Percentiles rank a stretch among this genome's conserved stretches.
These are phyloP conservation scores for Oryza glumipatula DNA, from an alignment of 176 grass and related monocot species.

Conservation along the genomic window DNA sequence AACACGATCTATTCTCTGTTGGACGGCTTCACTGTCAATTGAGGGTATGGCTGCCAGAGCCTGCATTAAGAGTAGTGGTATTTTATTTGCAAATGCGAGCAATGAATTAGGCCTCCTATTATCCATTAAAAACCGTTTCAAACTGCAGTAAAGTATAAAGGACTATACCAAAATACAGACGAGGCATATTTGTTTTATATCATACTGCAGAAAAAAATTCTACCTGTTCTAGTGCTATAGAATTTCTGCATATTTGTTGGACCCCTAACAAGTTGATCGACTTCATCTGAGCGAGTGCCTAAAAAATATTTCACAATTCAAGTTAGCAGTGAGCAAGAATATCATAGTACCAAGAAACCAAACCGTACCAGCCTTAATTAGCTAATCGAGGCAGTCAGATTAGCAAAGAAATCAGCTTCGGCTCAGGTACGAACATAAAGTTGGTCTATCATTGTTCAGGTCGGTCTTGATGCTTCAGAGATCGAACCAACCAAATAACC, in stretches of 20 bases:
- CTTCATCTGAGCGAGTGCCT: slow-evolving; percentile 93
- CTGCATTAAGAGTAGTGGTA: slow-evolving; percentile 44
- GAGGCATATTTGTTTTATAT: slow-evolving; percentile 10
- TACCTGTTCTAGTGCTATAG: slow-evolving; percentile 94
- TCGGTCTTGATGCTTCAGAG: too few relatives aligned
- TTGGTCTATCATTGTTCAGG: too few relatives aligned
- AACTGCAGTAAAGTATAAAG: slow-evolving; percentile 4
- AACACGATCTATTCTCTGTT: slow-evolving; percentile 87
- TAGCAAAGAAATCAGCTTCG: too few relatives aligned
- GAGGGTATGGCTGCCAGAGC: slow-evolving; percentile 87
- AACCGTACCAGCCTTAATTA: too few relatives aligned
- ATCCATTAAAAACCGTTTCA: neutral
- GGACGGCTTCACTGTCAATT: slow-evolving; percentile 81
- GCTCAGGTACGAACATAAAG: too few relatives aligned
- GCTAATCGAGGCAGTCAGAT: too few relatives aligned
- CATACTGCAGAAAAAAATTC: slow-evolving; percentile 1
- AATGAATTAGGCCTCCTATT: neutral
- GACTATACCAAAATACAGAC: slow-evolving; percentile 18
- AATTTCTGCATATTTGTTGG: slow-evolving; percentile 99
- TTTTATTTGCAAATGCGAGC: slow-evolving; percentile 23
- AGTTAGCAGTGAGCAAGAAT: neutral
- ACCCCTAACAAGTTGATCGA: slow-evolving; percentile 96
- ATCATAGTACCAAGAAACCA: too few relatives aligned
- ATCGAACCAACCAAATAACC: too few relatives aligned
- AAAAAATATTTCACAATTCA: slow-evolving; percentile 38